Conservation (phyloP, 148 eudicot species). For the Rhododendron kiyosumense region DNA sequence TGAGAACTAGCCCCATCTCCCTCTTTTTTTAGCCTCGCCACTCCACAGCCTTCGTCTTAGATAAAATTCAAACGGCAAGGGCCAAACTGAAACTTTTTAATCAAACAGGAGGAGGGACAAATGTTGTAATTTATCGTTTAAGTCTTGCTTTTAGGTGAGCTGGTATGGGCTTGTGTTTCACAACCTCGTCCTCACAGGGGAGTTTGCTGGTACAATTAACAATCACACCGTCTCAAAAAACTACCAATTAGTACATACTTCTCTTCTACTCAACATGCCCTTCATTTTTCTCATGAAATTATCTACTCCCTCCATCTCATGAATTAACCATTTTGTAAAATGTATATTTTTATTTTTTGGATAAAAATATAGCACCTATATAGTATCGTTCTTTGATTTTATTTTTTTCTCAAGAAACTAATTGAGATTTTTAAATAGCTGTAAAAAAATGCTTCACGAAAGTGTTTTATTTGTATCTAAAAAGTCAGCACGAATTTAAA, state of each 20-base stretch:
- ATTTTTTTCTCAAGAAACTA: background rate
- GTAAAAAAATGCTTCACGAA: background rate
- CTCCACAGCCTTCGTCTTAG: background rate
- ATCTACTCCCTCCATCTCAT: background rate
- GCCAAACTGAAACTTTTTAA: background rate
- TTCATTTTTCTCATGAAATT: background rate
- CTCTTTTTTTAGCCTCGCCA: background rate
- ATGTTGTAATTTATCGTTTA: background rate
- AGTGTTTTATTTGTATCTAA: no score
- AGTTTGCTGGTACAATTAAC: slow-evolving; percentile 13
- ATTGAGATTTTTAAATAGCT: no score
- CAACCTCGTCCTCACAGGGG: slow-evolving; percentile 12
- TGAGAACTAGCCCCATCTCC: background rate
- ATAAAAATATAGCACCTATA: background rate
- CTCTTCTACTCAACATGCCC: background rate
- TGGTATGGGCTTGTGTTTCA: background rate
- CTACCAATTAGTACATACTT: background rate
- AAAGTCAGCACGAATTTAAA: no score
- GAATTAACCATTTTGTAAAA: background rate
- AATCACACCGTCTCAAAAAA: background rate
- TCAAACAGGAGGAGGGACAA: background rate
- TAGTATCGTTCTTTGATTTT: background rate
- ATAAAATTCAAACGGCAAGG: background rate
- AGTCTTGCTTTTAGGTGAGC: background rate
- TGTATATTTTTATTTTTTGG: no score